phyloP scores from a whole-genome alignment of 352 stramenopile species.

The Pythium aquatile region DNA sequence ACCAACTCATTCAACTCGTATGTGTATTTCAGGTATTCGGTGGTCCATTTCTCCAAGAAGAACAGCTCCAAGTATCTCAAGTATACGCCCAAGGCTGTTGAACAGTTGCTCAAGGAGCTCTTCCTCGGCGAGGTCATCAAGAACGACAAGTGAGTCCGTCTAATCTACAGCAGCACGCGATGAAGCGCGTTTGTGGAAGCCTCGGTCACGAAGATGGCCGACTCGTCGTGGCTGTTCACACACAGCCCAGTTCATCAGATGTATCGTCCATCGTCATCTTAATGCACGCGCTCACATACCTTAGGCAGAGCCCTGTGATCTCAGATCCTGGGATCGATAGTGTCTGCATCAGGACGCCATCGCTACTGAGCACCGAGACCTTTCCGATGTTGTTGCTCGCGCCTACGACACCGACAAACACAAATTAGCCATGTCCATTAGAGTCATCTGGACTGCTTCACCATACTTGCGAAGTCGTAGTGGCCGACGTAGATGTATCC shows the following conservation, averaged over 20 bases:
- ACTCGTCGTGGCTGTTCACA: slow-evolving; percentile 42
- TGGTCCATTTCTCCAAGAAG: slow-evolving; percentile 91
- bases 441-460: background rate
- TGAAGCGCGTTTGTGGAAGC: slow-evolving; percentile 73
- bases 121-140: slow-evolving; percentile 56
- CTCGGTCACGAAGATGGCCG: slow-evolving; percentile 71
- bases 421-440: background rate
- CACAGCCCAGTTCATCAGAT: background rate
- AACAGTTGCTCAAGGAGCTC: slow-evolving; percentile 80
- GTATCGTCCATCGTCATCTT: background rate
- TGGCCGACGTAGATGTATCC: slow-evolving; percentile 77
- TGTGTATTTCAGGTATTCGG: slow-evolving; percentile 65
- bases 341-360: slow-evolving; percentile 49
- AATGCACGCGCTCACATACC: slow-evolving; percentile 27
- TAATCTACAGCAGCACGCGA: slow-evolving; percentile 32
- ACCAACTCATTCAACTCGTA: background rate
- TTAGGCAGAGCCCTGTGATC: slow-evolving; percentile 77
- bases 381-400: slow-evolving; percentile 39
- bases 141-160: slow-evolving; percentile 16
- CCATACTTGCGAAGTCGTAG: slow-evolving; percentile 78
- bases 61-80: slow-evolving; percentile 89
- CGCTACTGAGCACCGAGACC: slow-evolving; percentile 60
- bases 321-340: slow-evolving; percentile 59
- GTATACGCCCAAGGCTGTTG: slow-evolving; percentile 80
- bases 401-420: slow-evolving; percentile 19